phyloP scores from a whole-genome alignment of 129 eudicot species.

The Helianthus tuberosus region DNA sequence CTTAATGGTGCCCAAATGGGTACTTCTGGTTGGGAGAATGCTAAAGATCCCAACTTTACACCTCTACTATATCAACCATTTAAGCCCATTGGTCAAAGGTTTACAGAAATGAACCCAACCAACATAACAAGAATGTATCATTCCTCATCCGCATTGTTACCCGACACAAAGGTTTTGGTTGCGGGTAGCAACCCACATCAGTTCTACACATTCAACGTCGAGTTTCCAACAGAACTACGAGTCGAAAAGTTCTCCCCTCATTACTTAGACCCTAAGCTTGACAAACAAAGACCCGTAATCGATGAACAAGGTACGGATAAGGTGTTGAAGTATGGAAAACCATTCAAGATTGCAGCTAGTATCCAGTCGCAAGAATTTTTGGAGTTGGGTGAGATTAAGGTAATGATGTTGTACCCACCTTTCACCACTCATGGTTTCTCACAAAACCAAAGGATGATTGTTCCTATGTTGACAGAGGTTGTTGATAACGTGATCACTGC shows the following conservation, averaged over 20 bases:
- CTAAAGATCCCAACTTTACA: conserved; percentile 46
- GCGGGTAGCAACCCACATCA: conserved; percentile 74
- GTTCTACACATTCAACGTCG: conserved; percentile 30
- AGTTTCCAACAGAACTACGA: conserved; percentile 51
- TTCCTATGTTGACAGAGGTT: conserved; percentile 18
- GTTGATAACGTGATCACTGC: conserved; percentile 16
- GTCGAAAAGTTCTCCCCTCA: conserved; percentile 77
- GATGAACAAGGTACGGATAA: conserved; percentile 2
- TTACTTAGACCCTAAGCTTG: conserved; percentile 52
- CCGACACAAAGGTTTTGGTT: conserved; percentile 55
- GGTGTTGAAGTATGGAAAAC: conserved; percentile 43
- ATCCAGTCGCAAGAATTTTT: not conserved
- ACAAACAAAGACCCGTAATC: conserved; percentile 30
- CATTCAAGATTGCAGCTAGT: conserved; percentile 13
- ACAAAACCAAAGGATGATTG: conserved; percentile 53
- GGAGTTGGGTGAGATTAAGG: conserved; percentile 26
- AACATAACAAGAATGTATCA: conserved; percentile 77
- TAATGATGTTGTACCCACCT: conserved; percentile 63
- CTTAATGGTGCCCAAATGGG: conserved; percentile 76
- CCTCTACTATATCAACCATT: conserved; percentile 59
- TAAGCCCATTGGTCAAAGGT: conserved; percentile 47
- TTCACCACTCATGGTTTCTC: conserved; percentile 82
- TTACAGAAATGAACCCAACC: conserved; percentile 39
- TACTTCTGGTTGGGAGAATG: conserved; percentile 71
- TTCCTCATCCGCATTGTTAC: conserved; percentile 59